Evolutionary conservation across 805 yeast species (phyloP).

Genomic region (Nakazawaea anatomiae): DNA sequence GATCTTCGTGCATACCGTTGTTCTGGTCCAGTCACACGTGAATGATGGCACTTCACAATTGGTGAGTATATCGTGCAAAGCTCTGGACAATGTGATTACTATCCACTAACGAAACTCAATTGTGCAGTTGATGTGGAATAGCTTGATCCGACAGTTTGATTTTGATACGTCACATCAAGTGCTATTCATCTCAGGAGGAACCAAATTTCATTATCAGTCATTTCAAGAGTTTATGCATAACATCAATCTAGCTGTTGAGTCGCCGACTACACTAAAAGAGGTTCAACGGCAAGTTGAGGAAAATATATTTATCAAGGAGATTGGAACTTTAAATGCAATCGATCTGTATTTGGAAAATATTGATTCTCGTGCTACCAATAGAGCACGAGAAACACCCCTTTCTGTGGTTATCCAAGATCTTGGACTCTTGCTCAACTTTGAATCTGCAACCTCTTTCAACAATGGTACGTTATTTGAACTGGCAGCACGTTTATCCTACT

Average conservation of each 20-base stretch:
- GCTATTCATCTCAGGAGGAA: background rate
- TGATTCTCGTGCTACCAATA: background rate
- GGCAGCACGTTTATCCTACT: too few relatives aligned
- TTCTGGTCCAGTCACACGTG: background rate
- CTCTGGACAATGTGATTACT: too few relatives aligned
- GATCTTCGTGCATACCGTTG: background rate
- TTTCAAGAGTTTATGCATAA: constrained; percentile 6
- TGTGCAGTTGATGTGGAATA: constrained; percentile 6
- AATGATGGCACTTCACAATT: constrained; percentile 4
- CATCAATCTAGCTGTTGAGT: background rate
- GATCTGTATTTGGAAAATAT: background rate
- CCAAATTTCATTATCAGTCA: constrained; percentile 1
- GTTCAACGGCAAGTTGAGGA: background rate
- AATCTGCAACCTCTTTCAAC: constrained; percentile 16
- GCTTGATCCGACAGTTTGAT: background rate
- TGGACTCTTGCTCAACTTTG: constrained; percentile 20
- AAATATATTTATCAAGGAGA: constrained; percentile 1
- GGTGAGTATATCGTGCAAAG: background rate
- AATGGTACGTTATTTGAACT: constrained; percentile 16
- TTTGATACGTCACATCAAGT: background rate
- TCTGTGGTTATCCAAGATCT: constrained; percentile 23
- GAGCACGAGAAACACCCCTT: background rate
- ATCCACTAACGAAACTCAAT: too few relatives aligned
- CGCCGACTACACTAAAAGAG: background rate
- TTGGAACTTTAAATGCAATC: background rate